Conservation (phyloP, 2,329 filamentous ascomycete genomes). For the Coleophoma cylindrospora region DNA sequence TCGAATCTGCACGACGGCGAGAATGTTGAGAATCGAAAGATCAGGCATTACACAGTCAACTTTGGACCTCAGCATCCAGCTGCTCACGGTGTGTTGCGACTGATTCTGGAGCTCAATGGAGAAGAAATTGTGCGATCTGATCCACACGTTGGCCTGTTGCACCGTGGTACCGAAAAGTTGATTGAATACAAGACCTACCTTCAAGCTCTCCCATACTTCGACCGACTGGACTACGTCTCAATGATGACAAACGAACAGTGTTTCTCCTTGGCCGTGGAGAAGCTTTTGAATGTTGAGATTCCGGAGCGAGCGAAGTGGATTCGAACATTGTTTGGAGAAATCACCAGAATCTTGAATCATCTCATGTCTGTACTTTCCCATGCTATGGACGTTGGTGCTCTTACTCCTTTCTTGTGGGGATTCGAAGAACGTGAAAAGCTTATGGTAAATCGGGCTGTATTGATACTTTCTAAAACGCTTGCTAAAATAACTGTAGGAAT, state of each 20-base stretch:
- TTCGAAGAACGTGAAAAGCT: constrained; percentile 99
- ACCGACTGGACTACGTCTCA: constrained; percentile 96
- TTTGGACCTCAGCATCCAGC: constrained; percentile 98
- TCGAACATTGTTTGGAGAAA: constrained; percentile 89
- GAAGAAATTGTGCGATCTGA: constrained; percentile 97
- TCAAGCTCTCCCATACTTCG: constrained; percentile 97
- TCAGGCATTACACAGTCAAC: constrained; percentile 99
- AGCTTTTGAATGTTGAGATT: constrained; percentile 94
- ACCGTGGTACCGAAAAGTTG: constrained; percentile 97
- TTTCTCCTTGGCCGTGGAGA: constrained; percentile 92
- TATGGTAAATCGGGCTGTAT: constrained; percentile 63
- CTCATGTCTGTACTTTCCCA: constrained; percentile 96
- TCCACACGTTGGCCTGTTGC: constrained; percentile 92
- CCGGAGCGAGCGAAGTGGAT: constrained; percentile 96
- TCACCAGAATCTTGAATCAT: constrained; percentile 92
- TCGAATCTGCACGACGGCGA: constrained; percentile 36
- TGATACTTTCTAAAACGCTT: constrained; percentile 8
- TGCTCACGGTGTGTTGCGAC: constrained; percentile 92
- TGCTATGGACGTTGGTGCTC: constrained; percentile 96
- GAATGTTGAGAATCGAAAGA: constrained; percentile 65
- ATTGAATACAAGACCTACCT: constrained; percentile 99
- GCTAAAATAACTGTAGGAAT: constrained; percentile 62
- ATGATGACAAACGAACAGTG: constrained; percentile 99
- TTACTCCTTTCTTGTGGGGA: constrained; percentile 98
- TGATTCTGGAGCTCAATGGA: constrained; percentile 96